Evolutionary conservation across 371 early-diverging fungal genomes (phyloP), one percentile per base, ranked within the genome.

Genomic region (Rhizopus stolonifer): DNA sequence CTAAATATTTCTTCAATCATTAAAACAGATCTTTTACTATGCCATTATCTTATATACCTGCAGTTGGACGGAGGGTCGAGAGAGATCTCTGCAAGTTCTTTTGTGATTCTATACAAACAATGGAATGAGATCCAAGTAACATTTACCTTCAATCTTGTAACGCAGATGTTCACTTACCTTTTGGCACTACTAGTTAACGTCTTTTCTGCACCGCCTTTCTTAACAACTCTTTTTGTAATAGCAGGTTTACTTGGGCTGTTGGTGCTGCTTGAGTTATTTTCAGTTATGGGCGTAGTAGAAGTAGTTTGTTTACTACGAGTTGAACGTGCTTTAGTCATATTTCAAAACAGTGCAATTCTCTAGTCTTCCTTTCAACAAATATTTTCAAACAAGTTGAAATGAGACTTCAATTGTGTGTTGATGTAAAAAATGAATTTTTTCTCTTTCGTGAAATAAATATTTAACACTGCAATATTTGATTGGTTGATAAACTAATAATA

Each of bases 21-120:
- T 14, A 36, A 15, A 15, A 4, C 4, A 1, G 9, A 11, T n/a
- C 15, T 5, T 14, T 36, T 11, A 14, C 36, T 5, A 36, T 11
- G 36, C 15, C 3, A 36, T 29, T 11, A 29, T 29, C 11, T 11
- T 29, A 17, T 3, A 23, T 80, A 86, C 85, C 86, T 92, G 90
- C 93, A 92, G 69, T 93, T 92, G 60, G 86, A 86, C 24, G 98
- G 98, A 14, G 98, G 98, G 66, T 95, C 95, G 42, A 95, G 79
- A 53, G 86, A 87, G 57, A 96, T 96, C 63, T 96, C 97, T 18
- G 93, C 93, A 49, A 96, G 81, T 70, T 96, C 97, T 67, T 93
- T 95, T 55, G 92, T 91, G 53, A 96, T 92, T 61, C 93, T 92
- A 69, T 23, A n/a, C n/a, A n/a, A 38, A 15, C 56, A 11, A 11